Evolutionary conservation across 2,329 filamentous ascomycete species (phyloP).

Genomic region (Neophaeococcomyces mojaviensis): DNA sequence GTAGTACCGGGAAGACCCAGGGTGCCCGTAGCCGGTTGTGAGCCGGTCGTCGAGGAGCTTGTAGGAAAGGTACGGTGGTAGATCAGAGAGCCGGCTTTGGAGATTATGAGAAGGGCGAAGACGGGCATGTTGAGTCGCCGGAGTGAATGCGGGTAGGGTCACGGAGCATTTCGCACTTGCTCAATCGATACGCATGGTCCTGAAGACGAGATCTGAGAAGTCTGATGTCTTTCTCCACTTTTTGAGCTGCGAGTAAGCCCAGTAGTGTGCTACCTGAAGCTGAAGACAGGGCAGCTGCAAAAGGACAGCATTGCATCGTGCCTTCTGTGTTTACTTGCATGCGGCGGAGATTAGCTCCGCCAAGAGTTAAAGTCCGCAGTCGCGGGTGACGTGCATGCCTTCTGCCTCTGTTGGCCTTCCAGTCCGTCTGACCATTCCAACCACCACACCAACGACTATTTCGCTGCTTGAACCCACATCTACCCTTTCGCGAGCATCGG

Average conservation of each 20-base stretch:
- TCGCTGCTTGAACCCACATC: neutral
- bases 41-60: conserved; percentile 55
- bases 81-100: conserved; percentile 93
- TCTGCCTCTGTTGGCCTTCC: neutral
- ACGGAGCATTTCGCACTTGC: neutral
- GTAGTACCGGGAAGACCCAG: conserved; percentile 52
- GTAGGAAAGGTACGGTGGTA: conserved; percentile 79
- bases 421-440: neutral
- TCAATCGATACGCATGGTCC: neutral
- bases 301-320: too few relatives aligned
- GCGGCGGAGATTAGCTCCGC: too few relatives aligned
- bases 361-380: conserved; percentile 6
- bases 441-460: neutral
- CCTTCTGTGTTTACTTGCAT: too few relatives aligned
- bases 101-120: conserved; percentile 93
- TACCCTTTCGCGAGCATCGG: neutral
- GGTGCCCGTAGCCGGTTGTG: conserved; percentile 45
- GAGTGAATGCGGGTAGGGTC: neutral
- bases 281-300: too few relatives aligned
- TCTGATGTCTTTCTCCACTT: too few relatives aligned
- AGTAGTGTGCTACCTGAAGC: too few relatives aligned
- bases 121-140: conserved; percentile 55
- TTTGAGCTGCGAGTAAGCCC: too few relatives aligned
- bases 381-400: conserved; percentile 5
- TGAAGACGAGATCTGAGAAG: too few relatives aligned